Evolutionary conservation across 257 asterid species (phyloP), one percentile per base, ranked within the genome.

Genomic region (Scutellaria minor): DNA sequence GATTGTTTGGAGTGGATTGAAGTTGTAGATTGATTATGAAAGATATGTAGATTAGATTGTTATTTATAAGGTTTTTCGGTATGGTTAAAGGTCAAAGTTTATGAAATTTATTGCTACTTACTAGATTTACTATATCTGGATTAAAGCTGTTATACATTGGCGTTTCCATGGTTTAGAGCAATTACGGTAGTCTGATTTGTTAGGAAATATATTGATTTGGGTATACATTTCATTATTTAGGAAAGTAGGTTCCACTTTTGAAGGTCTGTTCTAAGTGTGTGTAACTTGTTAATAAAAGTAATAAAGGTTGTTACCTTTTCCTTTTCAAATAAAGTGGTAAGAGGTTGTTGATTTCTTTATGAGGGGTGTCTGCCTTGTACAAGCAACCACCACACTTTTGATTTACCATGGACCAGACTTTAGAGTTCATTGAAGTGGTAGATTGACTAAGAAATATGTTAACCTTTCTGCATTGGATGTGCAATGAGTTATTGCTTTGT

Each of bases 11-110:
- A 52, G 59, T 66, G 59, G 53, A 41, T 31, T 78, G 13, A 64
- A 66, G 52, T 45, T 58, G 78, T 60, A 3, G 60, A 59, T 64
- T 46, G 46, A 58, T 31, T 56, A 11, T 40, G 78, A 60, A 66
- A 74, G 47, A 5, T 22, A 15, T 53, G 15, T 53, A 39, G 63
- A 70, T 48, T 27, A 35, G 39, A 40, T 55, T 57, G 50, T 45
- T 39, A 9, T 64, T 58, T 69, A 41, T 60, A 48, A 65, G 56
- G 42, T 11, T 44, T 52, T 11, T 42, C 62, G 27, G 7, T 9
- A 7, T 60, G 59, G 44, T 57, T 45, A 31, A 40, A 22, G 8
- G 70, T 46, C 31, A 71, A 62, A 71, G 15, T 24, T 48, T 51
- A 13, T 54, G 56, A 31, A 12, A 59, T 42, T 57, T 69, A 40